Evolutionary conservation across 805 yeast genomes (phyloP).

Genomic region (Candida alai): DNA sequence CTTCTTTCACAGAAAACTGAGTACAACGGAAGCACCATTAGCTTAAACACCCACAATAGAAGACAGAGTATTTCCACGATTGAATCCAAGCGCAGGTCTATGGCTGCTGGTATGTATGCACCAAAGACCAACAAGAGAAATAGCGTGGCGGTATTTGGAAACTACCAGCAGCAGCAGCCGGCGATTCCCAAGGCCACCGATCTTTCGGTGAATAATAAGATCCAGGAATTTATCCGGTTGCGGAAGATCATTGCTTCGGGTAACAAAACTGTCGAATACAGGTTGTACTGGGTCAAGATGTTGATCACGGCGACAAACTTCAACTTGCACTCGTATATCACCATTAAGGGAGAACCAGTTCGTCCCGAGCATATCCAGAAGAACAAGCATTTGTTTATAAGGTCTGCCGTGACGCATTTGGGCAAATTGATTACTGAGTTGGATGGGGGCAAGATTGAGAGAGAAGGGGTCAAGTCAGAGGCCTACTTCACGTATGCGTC

Average conservation of each 20-base stretch:
- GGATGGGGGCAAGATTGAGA: constrained; percentile 17
- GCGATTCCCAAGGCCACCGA: constrained; percentile 18
- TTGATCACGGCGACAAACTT: constrained; percentile 36
- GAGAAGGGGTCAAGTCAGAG: constrained; percentile 21
- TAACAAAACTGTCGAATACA: constrained; percentile 37
- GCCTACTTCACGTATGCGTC: constrained; percentile 36
- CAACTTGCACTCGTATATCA: constrained; percentile 37
- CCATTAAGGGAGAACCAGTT: constrained; percentile 39
- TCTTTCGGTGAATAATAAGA: constrained; percentile 24
- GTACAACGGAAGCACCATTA: constrained; percentile 8
- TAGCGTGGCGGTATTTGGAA: constrained; percentile 11
- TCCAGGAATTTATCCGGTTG: constrained; percentile 31
- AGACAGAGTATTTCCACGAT: constrained; percentile 17
- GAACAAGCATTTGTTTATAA: constrained; percentile 34
- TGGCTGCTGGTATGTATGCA: constrained; percentile 5
- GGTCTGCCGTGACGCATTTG: constrained; percentile 36
- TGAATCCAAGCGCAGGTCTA: constrained; percentile 14
- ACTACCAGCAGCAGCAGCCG: constrained; percentile 6
- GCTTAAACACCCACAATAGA: constrained; percentile 8
- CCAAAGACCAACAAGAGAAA: constrained; percentile 6
- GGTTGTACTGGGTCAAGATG: constrained; percentile 42
- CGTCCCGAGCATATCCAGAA: constrained; percentile 24
- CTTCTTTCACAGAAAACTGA: constrained; percentile 18
- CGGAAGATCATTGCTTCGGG: constrained; percentile 38
- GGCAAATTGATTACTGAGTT: constrained; percentile 32